Evolutionary conservation across 2,329 filamentous ascomycete species (phyloP), one percentile per base, ranked within the genome.

Genomic region (Aspergillus japonicus): DNA sequence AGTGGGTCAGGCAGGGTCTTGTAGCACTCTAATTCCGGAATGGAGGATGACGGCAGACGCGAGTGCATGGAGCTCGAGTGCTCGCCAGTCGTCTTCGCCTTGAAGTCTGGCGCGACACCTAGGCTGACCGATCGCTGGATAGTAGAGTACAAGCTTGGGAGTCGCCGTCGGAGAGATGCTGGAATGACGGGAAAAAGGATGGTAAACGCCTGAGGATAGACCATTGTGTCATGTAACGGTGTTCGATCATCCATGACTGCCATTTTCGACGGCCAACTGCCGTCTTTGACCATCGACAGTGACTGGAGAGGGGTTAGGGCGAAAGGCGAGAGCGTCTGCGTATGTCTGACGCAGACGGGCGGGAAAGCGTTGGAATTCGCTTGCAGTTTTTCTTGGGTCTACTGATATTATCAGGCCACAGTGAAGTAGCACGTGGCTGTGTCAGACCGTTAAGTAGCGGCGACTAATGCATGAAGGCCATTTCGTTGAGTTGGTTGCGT

Each of bases 121-220:
- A 44, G 50, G 47, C 33, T 49, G 11, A 39, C n/a, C 14, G 51
- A 21, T 12, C 33, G 62, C n/a, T 53, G 47, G 50, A 63, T 61
- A 48, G 63, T 65, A 12, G 60, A 61, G 55, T 68, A 68, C 5
- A 72, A 54, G 39, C 65, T 63, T 21, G 68, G 64, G 10, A 74
- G 61, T 16, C 67, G 71, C 47, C 68, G 68, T 53, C 70, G 67
- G 44, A 74, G 66, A 2, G 68, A 68, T 21, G 67, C 69, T 31
- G 70, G 69, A 16, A 73, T 67, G 5, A 50, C 52, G 23, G 67
- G 62, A 12, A 66, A 58, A 26, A 69, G 48, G 11, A 56, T 44
- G 2, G 65, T 56, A 6, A 71, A 50, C 1, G 58, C 60, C 8
- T 52, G 59, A 11, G 64, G 58, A 31, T 68, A 67, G 35, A 68